These are phyloP conservation scores for Candida morakotiae DNA, from an alignment of 805 yeast species.

Conservation along the genomic window DNA sequence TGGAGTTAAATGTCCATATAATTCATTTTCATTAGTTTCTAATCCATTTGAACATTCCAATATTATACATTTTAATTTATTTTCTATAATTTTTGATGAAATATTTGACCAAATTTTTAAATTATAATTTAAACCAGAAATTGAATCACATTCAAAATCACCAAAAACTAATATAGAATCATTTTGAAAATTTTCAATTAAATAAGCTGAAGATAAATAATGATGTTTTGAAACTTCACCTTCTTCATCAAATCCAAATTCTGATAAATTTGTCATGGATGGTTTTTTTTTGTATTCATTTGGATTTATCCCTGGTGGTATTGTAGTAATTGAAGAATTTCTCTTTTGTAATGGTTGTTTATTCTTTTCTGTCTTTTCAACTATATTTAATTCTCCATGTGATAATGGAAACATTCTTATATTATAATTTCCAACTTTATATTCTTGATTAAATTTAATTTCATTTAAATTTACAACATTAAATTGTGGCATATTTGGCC, in stretches of 20 bases:
- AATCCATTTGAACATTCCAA: slow-evolving; percentile 68
- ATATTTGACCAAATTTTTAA: slow-evolving; percentile 53
- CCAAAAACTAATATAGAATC: slow-evolving; percentile 61
- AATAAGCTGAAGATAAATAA: slow-evolving; percentile 56
- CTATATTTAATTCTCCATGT: slow-evolving; percentile 24
- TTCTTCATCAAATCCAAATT: not conserved
- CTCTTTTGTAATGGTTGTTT: not conserved
- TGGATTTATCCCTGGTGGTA: slow-evolving; percentile 1
- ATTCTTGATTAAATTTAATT: slow-evolving; percentile 11
- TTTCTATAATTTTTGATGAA: slow-evolving; percentile 39
- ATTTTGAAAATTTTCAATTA: slow-evolving; percentile 39
- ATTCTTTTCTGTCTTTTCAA: not conserved
- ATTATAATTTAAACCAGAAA: slow-evolving; percentile 38
- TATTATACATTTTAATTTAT: slow-evolving; percentile 49
- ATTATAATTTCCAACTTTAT: slow-evolving; percentile 15
- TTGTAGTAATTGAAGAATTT: slow-evolving; percentile 1
- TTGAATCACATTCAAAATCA: slow-evolving; percentile 70
- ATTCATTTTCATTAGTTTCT: slow-evolving; percentile 37
- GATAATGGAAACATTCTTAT: slow-evolving; percentile 29
- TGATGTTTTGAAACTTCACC: slow-evolving; percentile 6
- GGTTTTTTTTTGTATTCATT: not conserved
- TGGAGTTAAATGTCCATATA: slow-evolving; percentile 85
- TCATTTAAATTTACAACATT: slow-evolving; percentile 20
- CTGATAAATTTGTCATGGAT: not conserved
- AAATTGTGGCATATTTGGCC: slow-evolving; percentile 66